These are phyloP conservation scores for Populus alba DNA, from an alignment of 345 rosid species.

Conservation along the genomic window DNA sequence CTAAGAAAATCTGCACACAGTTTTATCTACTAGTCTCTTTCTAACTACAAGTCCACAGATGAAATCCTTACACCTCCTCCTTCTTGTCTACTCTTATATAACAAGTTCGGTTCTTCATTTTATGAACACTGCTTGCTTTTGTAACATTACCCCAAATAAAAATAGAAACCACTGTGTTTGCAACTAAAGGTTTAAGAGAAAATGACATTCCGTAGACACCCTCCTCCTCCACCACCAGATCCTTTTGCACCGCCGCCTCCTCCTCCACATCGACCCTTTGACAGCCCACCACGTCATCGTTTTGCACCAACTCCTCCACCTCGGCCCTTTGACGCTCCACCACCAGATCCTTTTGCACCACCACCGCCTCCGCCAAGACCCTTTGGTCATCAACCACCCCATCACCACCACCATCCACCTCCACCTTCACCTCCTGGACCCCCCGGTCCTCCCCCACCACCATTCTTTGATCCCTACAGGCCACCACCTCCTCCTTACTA, in stretches of 20 bases:
- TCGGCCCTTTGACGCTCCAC: neutral
- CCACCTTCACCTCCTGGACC: neutral
- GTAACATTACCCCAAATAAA: neutral
- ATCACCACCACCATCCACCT: conserved; percentile 26
- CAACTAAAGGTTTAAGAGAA: neutral
- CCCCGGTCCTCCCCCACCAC: neutral
- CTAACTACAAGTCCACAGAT: neutral
- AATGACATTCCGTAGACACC: conserved; percentile 7
- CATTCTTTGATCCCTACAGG: neutral
- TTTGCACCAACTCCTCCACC: conserved; percentile 5
- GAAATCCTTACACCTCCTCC: neutral
- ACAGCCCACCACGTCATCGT: conserved; percentile 8
- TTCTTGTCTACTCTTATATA: neutral
- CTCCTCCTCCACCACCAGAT: conserved; percentile 5
- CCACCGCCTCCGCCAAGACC: conserved; percentile 9
- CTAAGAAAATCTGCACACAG: neutral
- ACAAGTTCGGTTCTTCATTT: too few species aligned
- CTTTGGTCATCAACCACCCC: neutral
- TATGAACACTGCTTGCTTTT: too few species aligned
- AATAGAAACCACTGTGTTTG: too few species aligned
- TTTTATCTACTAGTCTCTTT: neutral
- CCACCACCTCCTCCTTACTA: neutral
- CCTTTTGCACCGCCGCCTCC: conserved; percentile 12
- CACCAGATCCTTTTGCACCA: conserved; percentile 26
- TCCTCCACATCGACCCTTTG: neutral